A percentile compares a stretch with the other conserved stretches of the same genome.
Conservation (phyloP, 1,284 basidiomycete genomes). For the Xerocomus cyaneibrunnescens region DNA sequence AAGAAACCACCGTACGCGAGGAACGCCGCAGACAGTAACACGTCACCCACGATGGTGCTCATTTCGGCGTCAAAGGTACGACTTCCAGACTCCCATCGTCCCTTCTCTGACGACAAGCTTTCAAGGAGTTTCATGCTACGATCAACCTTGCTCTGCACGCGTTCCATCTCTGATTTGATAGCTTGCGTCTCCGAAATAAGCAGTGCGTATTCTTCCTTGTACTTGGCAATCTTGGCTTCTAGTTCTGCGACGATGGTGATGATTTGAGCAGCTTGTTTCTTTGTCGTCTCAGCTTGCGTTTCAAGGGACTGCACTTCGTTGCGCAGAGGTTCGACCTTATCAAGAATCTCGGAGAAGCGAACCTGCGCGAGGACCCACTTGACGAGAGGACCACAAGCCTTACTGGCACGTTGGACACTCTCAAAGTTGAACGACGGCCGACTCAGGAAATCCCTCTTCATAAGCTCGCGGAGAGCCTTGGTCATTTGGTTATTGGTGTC, state of each 20-base stretch:
- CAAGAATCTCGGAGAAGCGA: constrained; percentile 95
- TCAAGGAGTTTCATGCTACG: constrained; percentile 95
- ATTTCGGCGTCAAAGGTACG: constrained; percentile 97
- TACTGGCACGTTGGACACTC: constrained; percentile 92
- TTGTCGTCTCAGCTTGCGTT: constrained; percentile 88
- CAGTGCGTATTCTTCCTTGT: constrained; percentile 97
- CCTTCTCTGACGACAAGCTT: constrained; percentile 93
- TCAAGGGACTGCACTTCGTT: constrained; percentile 95
- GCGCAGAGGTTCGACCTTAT: constrained; percentile 95
- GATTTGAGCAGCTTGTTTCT: constrained; percentile 88
- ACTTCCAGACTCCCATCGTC: constrained; percentile 94
- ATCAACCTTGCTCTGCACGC: constrained; percentile 95
- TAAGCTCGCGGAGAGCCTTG: constrained; percentile 82
- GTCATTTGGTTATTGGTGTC: constrained; percentile 94
- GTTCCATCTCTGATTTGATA: constrained; percentile 98
- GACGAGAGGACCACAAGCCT: constrained; percentile 96
- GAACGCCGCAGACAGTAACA: constrained; percentile 95
- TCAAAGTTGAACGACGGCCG: constrained; percentile 95
- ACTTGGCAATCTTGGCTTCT: constrained; percentile 88
- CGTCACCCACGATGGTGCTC: constrained; percentile 98
- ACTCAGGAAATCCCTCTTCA: constrained; percentile 93
- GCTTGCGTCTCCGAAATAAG: constrained; percentile 97
- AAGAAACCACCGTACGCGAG: constrained; percentile 98
- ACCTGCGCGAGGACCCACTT: constrained; percentile 99
- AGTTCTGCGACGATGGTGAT: constrained; percentile 93